Conservation (phyloP, 768 basidiomycete species). For the Suillus subluteus region DNA sequence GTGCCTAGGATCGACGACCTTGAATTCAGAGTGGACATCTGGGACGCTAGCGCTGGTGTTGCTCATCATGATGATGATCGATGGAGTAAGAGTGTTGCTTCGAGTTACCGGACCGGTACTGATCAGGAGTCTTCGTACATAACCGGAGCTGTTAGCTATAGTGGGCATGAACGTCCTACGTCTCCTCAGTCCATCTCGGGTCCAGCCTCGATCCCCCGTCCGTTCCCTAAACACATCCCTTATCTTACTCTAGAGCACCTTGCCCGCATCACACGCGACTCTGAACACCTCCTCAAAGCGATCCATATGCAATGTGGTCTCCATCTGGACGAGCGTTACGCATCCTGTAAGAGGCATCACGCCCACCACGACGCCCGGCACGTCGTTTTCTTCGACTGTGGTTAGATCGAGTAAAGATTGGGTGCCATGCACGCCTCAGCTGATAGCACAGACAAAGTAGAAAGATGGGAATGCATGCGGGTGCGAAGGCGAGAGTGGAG, state of each 20-base stretch:
- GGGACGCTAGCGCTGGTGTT: not conserved
- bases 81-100: not conserved
- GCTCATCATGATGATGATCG: not conserved
- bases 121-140: too few relatives aligned
- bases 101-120: not conserved
- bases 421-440: conserved; percentile 83
- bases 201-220: conserved; percentile 55
- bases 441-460: conserved; percentile 91
- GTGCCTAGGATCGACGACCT: conserved; percentile 79
- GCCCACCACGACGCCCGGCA: conserved; percentile 88
- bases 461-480: conserved; percentile 85
- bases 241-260: conserved; percentile 85
- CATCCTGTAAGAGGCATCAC: conserved; percentile 85
- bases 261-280: conserved; percentile 76
- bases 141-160: too few relatives aligned
- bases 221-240: conserved; percentile 64
- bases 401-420: conserved; percentile 87
- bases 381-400: conserved; percentile 85
- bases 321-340: conserved; percentile 91
- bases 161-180: not conserved
- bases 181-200: conserved; percentile 22
- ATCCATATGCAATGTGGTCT: conserved; percentile 89
- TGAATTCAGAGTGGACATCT: conserved; percentile 16
- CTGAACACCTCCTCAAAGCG: conserved; percentile 88
- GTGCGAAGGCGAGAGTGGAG: conserved; percentile 88